Base-by-base conservation (phyloP, 345 rosid species). In the Populus simonii region DNA sequence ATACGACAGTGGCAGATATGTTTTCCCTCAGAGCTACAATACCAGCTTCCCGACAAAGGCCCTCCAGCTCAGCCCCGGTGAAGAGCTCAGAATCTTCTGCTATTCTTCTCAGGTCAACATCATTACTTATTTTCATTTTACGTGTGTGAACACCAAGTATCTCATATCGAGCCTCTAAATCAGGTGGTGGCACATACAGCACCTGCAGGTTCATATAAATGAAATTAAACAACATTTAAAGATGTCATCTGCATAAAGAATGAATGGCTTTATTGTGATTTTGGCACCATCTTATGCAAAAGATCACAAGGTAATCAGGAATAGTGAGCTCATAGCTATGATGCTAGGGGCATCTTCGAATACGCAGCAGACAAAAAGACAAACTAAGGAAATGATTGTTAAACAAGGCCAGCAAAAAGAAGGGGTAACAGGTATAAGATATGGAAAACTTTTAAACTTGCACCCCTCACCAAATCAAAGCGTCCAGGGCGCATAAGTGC, bases 401-500 rank as follows among this genome's bases (percentile, higher is more conserved):
- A 17, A 20, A 23, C n/a, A 59, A 61, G 68, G 35, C 51, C 43
- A 61, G 16, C 47, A 73, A 33, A 5, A 17, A 12, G 36, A 39
- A 13, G 6, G 49, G 6, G 51, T 12, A 47, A 4, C 17, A 15
- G 18, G 51, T 47, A 15, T 17, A 45, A 45, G 49, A 45, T 45
- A 45, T 13, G 1, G 51, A 15, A 47, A 47, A 47, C 51, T 47
- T 12, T 47, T 47, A 47, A 47, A 4, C 18, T 47, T 13, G 51
- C 51, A 71, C 59, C 76, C 53, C 84, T 79, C 85, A 96, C 99
- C 73, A 91, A 80, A 87, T 96, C 99, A 74, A 96, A 90, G 66
- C 98, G 92, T 73, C 99, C 99, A 78, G 99, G 96, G 22, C 97
- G 94, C 94, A 96, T 84, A 35, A 96, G 93, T 47, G 99, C 99